Base-by-base conservation (phyloP, 2,329 filamentous ascomycete species). In the Akanthomyces uredinophilus region DNA sequence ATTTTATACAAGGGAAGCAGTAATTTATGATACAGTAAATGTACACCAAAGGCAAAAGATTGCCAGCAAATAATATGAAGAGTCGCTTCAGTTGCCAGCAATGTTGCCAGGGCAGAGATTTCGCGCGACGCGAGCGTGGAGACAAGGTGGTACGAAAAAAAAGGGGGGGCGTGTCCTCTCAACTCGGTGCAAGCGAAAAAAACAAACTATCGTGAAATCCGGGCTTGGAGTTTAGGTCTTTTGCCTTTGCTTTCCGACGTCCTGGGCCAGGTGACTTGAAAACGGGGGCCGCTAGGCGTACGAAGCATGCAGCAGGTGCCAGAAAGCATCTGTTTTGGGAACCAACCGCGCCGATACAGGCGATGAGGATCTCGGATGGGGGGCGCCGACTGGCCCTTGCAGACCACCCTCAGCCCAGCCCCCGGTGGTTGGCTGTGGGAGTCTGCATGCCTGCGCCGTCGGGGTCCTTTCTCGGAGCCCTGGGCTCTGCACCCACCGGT, bases 291-390 rank as follows among this genome's bases (percentile, higher is more conserved):
- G 41, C 59, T 61, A 55, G 22, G 16, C 39, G 20, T 11, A 44
- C 46, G 27, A 22, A 49, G 51, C 11, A 61, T 61, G 59, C 59
- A 61, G 41, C 43, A 54, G 59, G 41, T 61, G 59, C 50, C 16
- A 55, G 22, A 54, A 54, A 29, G 20, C 41, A 49, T 61, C 59
- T 50, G 50, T 29, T 54, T 61, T 61, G 43, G 59, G 59, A 37
- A 24, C 22, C 27, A 39, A 27, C 24, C 44, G 47, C 60, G 60
- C 60, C 60, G 60, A 62, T 62, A 53, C 57, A 62, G 60, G 60
- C 53, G 60, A 56, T 57, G 50, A 27, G 58, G 58, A 61, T 61
- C 58, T 61, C 58, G 58, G 58, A 60, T 44, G 47, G 8, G 49
- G 49, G 47, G 39, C 56, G 56, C 46, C 56, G 44, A 27, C 41